Evolutionary conservation across 805 yeast genomes (phyloP), one percentile per base, ranked within the genome.

Genomic region (Suhomyces vadensis): DNA sequence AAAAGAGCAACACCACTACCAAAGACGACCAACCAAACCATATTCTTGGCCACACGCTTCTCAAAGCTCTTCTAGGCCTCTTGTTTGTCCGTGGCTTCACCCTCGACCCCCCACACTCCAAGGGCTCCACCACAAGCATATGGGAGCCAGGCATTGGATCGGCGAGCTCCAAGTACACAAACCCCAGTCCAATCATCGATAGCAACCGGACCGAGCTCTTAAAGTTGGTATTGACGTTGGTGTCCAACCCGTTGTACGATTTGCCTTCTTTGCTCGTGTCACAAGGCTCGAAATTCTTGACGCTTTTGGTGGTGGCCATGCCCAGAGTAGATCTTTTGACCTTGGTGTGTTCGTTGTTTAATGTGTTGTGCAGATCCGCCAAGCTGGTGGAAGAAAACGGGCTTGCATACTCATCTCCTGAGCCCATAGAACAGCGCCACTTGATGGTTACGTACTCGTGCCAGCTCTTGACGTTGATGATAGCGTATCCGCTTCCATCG

Each of bases 311-410:
- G 33, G 65, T 77, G 10, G 67, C 70, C 4, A 64, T 72, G 33
- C 84, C 79, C 5, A 78, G 70, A 57, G 63, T 68, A 39, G 78
- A 74, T 49, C 60, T 71, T 24, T 59, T 74, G 39, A 76, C 79
- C 19, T 71, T 78, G 44, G 75, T 86, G 2, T 83, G 90, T 52
- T 87, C 96, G 2, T 65, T 89, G 13, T 56, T 87, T 8, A 92
- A 91, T 60, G 58, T 78, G 4, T 65, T 76, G 1, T 78, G 86
- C 51, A 68, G 87, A 24, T 69, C 81, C 11, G 73, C 80, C 2
- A 49, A 64, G 35, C 54, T 61, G 10, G 51, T 68, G 7, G 66
- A 62, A 6, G 77, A 76, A n/a, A 75, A 71, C 37, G 81, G 79
- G 2, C 51, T 79, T n/a, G 62, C 59, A 1, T 63, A 65, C 43